phyloP scores from a whole-genome alignment of 2,329 filamentous ascomycete species.

The Phaeosphaeria sp. region DNA sequence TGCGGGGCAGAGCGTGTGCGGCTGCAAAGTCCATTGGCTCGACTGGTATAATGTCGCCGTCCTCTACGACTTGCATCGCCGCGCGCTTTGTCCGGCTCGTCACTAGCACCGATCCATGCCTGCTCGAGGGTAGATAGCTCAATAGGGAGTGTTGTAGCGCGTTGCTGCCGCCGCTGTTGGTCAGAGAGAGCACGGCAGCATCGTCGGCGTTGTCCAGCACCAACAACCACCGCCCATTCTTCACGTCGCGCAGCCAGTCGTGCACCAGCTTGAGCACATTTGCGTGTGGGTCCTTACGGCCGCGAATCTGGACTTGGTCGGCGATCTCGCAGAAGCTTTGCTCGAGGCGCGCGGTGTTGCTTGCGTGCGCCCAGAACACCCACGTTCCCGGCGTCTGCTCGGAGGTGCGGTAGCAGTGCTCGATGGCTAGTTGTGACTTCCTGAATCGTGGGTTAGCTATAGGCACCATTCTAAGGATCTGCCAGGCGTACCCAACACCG shows the following conservation, averaged over 20 bases:
- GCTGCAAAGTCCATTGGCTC: neutral
- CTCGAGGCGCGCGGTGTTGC: constrained; percentile 12
- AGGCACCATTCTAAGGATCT: neutral
- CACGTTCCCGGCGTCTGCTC: constrained; percentile 18
- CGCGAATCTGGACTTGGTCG: constrained; percentile 15
- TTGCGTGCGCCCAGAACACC: constrained; percentile 20
- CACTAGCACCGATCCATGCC: constrained; percentile 17
- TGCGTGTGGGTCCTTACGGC: constrained; percentile 13
- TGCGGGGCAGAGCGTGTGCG: neutral
- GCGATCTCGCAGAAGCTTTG: constrained; percentile 21
- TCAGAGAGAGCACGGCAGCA: neutral
- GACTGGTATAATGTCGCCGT: constrained; percentile 1
- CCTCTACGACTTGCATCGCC: constrained; percentile 14
- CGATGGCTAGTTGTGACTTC: constrained; percentile 18
- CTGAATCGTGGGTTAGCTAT: constrained; percentile 1
- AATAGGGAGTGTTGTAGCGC: neutral
- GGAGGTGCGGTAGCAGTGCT: constrained; percentile 9
- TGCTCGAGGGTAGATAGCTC: constrained; percentile 12
- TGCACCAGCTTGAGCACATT: constrained; percentile 21
- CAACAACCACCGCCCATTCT: constrained; percentile 19
- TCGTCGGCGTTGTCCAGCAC: constrained; percentile 29
- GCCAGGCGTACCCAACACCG: constrained; percentile 22
- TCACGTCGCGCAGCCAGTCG: constrained; percentile 8
- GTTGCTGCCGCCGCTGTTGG: neutral
- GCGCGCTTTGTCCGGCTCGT: constrained; percentile 15